These are phyloP conservation scores for Dysphania ambrosioides DNA, from an alignment of 148 eudicot species.

Conservation along the genomic window DNA sequence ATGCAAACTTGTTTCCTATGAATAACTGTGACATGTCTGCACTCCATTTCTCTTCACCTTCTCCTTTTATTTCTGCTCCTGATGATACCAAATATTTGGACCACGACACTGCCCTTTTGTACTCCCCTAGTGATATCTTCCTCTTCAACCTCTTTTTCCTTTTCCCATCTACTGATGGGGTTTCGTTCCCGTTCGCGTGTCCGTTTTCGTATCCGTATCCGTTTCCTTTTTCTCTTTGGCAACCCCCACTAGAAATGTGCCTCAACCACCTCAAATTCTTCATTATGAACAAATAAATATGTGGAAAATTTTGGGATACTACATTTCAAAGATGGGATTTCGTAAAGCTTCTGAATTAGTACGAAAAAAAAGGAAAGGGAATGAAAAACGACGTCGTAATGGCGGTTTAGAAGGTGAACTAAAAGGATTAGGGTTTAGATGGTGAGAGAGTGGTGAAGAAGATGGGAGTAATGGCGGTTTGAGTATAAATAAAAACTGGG, in stretches of 20 bases:
- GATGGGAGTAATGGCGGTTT: conserved; percentile 13
- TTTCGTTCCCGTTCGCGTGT: conserved; percentile 15
- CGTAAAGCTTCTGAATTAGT: too few species aligned
- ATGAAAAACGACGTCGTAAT: neutral
- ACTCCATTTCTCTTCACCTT: conserved; percentile 76
- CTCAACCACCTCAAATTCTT: conserved; percentile 69
- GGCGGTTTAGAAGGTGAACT: conserved; percentile 7
- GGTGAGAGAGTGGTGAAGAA: conserved; percentile 4
- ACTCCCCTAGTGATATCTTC: conserved; percentile 73
- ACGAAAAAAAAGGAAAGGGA: too few species aligned
- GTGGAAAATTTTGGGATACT: neutral
- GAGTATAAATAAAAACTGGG: neutral
- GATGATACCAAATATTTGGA: conserved; percentile 83
- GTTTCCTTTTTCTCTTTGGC: conserved; percentile 1
- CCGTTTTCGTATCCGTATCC: conserved; percentile 3
- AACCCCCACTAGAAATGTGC: conserved; percentile 41
- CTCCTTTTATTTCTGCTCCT: conserved; percentile 80
- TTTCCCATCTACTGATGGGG: neutral
- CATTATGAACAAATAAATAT: conserved; percentile 33
- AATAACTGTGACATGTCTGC: conserved; percentile 92
- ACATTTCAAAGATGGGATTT: neutral
- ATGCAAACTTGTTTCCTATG: conserved; percentile 78
- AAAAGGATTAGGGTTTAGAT: conserved; percentile 16
- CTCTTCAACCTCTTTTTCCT: conserved; percentile 41
- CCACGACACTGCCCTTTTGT: conserved; percentile 82